Evolutionary conservation across 805 yeast species (phyloP), one percentile per base, ranked within the genome.

Genomic region (Ascoidea tarda): DNA sequence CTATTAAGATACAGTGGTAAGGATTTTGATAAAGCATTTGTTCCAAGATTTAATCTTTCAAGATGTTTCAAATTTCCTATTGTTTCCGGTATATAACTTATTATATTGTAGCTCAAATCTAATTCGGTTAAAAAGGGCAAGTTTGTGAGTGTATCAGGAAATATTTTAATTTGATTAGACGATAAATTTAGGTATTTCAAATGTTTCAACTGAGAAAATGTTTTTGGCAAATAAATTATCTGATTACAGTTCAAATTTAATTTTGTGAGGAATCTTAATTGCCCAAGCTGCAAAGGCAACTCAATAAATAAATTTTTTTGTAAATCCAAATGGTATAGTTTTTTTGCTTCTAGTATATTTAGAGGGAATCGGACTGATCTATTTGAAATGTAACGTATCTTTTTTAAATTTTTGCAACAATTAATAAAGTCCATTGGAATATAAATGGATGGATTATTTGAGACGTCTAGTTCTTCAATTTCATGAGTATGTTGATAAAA

Each of bases 401-500:
- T 76, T 32, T 77, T 74, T 60, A 89, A 71, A 60, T 86, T 86
- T 46, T 79, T 76, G 58, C 95, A 87, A 31, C 84, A 67, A 50
- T 69, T 78, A 60, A 90, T 81, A 63, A 90, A 90, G 62, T 89
- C 96, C 52, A 79, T 69, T 0, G 97, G 95, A 42, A 90, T 70
- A 54, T 81, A 79, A 51, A 91, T 82, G 16, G 95, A 84, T 4
- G 96, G 95, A 63, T 90, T 90, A 57, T 84, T 79, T 1, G 95
- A 84, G 6, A 88, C 87, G 65, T 90, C 91, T 55, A 90, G 71
- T 55, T 82, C 75, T 59, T 84, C 85, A 54, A 90, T 87, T 56
- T 87, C 91, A 53, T 82, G 77, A 0, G 96, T 86, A 55, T 80
- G 86, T 59, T 80, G 85, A 63, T 84, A 88, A 57, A 90, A 78